phyloP scores from a whole-genome alignment of 768 basidiomycete genomes.

The Saitozyma sp. region DNA sequence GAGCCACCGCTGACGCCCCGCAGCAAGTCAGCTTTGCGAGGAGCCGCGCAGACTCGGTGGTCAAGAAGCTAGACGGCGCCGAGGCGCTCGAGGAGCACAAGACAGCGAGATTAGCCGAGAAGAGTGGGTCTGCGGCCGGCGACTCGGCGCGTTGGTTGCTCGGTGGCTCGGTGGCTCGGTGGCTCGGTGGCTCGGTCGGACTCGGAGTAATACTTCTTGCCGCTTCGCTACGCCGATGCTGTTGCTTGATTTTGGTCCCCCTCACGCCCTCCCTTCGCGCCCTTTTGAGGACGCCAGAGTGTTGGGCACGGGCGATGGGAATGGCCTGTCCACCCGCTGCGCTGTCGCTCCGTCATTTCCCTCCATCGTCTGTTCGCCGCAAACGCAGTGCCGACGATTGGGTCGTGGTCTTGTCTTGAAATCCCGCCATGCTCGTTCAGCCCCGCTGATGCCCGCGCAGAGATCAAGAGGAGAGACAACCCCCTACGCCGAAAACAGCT shows the following conservation, averaged over 20 bases:
- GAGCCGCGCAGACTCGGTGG: constrained; percentile 85
- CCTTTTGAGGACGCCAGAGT: neutral
- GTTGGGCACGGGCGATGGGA: no score
- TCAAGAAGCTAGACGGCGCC: constrained; percentile 69
- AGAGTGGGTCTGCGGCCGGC: constrained; percentile 67
- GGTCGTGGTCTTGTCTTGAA: neutral
- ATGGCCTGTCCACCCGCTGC: no score
- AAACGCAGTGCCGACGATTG: no score
- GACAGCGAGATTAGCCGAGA: constrained; percentile 69
- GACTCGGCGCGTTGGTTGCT: neutral
- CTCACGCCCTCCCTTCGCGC: neutral
- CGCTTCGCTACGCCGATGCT: no score
- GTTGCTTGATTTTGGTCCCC: no score
- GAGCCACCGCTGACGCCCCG: neutral
- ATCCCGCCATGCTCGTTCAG: neutral
- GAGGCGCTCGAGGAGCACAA: constrained; percentile 72
- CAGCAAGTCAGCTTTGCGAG: constrained; percentile 95
- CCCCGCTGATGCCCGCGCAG: constrained; percentile 2
- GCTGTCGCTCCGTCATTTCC: no score
- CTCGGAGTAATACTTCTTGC: no score
- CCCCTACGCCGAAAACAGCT: constrained; percentile 83
- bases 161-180: no score
- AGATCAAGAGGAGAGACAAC: constrained; percentile 68
- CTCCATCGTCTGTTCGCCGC: no score
- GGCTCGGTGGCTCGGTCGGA: neutral